Base-by-base conservation (phyloP, 352 stramenopile genomes). In the Phytopythium delawarense region DNA sequence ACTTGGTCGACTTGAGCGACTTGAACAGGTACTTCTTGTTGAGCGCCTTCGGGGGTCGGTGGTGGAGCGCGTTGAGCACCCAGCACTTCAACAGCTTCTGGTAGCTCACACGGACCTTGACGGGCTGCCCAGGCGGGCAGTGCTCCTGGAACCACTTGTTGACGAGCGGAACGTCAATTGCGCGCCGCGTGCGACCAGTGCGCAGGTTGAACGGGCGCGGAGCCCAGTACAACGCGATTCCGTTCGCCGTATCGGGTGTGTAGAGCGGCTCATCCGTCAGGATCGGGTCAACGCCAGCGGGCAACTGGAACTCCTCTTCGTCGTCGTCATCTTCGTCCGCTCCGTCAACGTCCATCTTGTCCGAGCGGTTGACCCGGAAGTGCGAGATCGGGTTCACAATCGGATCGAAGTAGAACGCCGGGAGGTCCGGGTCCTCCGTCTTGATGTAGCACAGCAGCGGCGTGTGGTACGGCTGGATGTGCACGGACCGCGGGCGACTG, bases 41-140 rank as follows among this genome's bases (percentile, higher is more conserved):
- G 59, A 99, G 80, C 44, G 93, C 90, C 74, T 98, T 98, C 6
- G 85, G 88, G 20, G 85, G 75, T 21, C 88, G 95, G 50, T 96
- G 86, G 69, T 99, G 96, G 7, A 99, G 73, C 60, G 98, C 90
- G 83, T 99, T 99, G 6, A 99, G 70, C 34, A 99, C 97, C 97
- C 97, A 99, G 72, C 95, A 98, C 78, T 99, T 99, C 2, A 99
- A 78, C 20, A 99, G 82, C 70, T 99, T 99, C 79, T 99, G 98
- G 75, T 99, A 99, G 53, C 93, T 99, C 23, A 99, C 98, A 54
- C 97, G 91, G 61, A 99, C 98, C 81, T 99, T 99, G 23, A 98
- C 97, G 7, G 98, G 98, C 67, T 99, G 97, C n/a, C 98, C 96
- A 25, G 91, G 88, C 1, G 97, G 97, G 57, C 97, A 98, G 66